Percentiles rank a stretch among this genome's conserved stretches.
phyloP scores from a whole-genome alignment of 23 red algal species.

The Pyropia yezoensis region DNA sequence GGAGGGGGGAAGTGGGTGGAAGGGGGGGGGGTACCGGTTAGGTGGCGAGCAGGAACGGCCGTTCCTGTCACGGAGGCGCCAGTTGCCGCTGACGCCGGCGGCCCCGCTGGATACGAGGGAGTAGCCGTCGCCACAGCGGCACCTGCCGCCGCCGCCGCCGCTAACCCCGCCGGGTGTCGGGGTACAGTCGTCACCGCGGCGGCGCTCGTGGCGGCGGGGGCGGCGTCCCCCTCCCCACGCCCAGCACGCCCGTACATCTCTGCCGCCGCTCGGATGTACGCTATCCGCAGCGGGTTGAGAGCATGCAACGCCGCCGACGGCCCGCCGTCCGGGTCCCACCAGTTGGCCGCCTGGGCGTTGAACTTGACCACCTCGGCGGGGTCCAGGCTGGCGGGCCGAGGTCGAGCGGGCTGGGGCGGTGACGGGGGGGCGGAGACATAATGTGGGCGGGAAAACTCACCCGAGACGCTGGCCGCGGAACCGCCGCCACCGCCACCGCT shows the following conservation, averaged over 20 bases:
- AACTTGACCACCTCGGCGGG: constrained; percentile 69
- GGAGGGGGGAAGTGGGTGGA: neutral
- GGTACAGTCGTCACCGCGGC: neutral
- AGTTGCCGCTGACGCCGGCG: neutral
- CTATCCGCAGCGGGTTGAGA: constrained; percentile 78
- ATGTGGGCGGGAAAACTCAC: no score
- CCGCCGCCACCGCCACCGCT: neutral
- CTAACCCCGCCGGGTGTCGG: neutral
- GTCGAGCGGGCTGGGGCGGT: neutral
- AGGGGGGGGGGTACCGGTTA: neutral
- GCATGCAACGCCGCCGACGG: constrained; percentile 64
- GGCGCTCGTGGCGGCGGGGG: neutral
- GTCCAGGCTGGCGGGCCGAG: constrained; percentile 36
- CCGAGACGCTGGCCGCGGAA: neutral
- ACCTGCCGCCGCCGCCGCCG: constrained; percentile 1
- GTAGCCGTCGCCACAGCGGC: neutral
- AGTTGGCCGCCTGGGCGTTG: constrained; percentile 41
- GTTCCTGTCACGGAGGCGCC: neutral
- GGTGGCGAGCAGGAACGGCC: neutral
- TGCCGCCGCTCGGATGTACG: constrained; percentile 66
- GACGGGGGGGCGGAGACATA: no score
- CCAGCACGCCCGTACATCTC: neutral
- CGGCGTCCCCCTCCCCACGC: neutral
- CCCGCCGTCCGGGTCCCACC: constrained; percentile 72
- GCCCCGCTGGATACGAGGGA: neutral